Conservation (phyloP, 352 stramenopile genomes). For the Aphanomyces astaci region DNA sequence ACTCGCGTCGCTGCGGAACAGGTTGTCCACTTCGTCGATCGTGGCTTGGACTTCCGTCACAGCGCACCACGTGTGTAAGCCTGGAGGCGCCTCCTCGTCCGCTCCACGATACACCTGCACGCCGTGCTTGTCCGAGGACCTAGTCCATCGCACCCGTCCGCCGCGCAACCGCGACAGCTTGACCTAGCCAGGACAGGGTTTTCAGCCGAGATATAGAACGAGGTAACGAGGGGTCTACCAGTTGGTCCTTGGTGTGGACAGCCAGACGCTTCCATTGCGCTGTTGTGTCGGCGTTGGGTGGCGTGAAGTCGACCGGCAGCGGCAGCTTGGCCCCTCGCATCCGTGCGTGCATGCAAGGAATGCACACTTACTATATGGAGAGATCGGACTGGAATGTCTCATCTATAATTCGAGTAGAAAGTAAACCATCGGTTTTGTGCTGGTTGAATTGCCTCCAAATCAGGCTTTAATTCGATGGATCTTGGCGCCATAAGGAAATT, state of each 20-base stretch:
- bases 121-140: not conserved
- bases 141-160: not conserved
- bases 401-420: too few relatives aligned
- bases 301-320: not conserved
- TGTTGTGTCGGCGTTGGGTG: not conserved
- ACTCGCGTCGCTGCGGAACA: not conserved
- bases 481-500: too few relatives aligned
- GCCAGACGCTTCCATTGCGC: not conserved
- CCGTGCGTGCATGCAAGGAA: not conserved
- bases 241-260: not conserved
- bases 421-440: too few relatives aligned
- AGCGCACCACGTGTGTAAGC: not conserved
- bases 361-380: too few relatives aligned
- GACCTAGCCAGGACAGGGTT: not conserved
- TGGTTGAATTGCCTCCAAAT: too few relatives aligned
- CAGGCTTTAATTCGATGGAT: too few relatives aligned
- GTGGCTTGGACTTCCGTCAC: conserved; percentile 5
- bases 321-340: not conserved
- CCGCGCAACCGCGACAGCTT: not conserved
- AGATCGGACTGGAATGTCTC: not conserved
- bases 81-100: not conserved
- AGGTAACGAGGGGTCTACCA: not conserved
- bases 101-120: not conserved
- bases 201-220: not conserved
- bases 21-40: not conserved